Percentiles rank a stretch among this genome's conserved stretches.
Evolutionary conservation across 2,329 filamentous ascomycete species (phyloP).

Genomic region (Graphilbum fragrans): DNA sequence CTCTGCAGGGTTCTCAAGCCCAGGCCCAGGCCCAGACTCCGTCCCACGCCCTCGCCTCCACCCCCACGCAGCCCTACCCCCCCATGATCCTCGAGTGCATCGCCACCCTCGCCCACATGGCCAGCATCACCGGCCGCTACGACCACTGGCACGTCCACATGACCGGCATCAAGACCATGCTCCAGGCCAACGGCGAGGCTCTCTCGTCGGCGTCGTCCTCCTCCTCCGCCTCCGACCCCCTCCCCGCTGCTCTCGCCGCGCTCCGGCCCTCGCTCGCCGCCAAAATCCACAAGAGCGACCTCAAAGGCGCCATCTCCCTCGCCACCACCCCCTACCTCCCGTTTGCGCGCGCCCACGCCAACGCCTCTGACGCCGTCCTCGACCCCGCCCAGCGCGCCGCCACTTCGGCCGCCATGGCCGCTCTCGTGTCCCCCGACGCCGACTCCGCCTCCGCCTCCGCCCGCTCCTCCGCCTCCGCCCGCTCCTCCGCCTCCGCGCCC

Average conservation of each 20-base stretch:
- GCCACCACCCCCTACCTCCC: slow-evolving; percentile 19
- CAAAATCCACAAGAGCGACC: slow-evolving; percentile 19
- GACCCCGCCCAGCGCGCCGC: slow-evolving; percentile 7
- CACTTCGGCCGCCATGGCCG: slow-evolving; percentile 7
- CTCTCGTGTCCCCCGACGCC: slow-evolving; percentile 11
- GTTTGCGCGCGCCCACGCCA: slow-evolving; percentile 14
- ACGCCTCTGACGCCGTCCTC: slow-evolving; percentile 13
- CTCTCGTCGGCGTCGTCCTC: background rate
- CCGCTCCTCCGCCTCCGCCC: slow-evolving; percentile 3
- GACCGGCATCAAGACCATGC: slow-evolving; percentile 19
- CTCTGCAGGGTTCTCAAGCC: background rate
- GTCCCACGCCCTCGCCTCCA: background rate
- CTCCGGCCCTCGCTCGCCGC: slow-evolving; percentile 9
- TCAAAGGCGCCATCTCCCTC: slow-evolving; percentile 21
- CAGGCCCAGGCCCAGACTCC: no score
- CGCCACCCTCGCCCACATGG: slow-evolving; percentile 17
- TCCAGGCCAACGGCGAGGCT: slow-evolving; percentile 12
- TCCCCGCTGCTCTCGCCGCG: background rate
- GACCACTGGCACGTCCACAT: slow-evolving; percentile 27
- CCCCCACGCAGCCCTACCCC: slow-evolving; percentile 5
- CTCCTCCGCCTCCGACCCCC: background rate
- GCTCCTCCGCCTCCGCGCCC: slow-evolving; percentile 13
- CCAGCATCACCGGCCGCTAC: slow-evolving; percentile 20
- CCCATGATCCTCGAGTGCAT: slow-evolving; percentile 19
- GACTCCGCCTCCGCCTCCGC: background rate